Evolutionary conservation across 2,329 filamentous ascomycete species (phyloP).

Genomic region (Laburnicola sp.): DNA sequence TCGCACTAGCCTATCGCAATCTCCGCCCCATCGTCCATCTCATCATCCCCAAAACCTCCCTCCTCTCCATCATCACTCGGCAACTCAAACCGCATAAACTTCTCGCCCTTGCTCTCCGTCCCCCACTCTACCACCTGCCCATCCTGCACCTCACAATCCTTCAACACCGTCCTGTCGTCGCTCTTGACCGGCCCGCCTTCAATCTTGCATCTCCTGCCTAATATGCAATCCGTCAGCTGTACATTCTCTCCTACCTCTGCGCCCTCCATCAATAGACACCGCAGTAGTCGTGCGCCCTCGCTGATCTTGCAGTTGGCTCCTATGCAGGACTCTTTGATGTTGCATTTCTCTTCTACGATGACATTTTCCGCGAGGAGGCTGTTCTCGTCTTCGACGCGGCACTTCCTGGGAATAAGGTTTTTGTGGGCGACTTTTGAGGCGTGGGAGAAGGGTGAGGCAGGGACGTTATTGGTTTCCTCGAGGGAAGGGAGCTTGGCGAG

Average conservation of each 20-base stretch:
- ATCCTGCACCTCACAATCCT: conserved; percentile 90
- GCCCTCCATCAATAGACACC: conserved; percentile 91
- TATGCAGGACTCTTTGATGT: conserved; percentile 91
- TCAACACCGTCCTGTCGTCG: conserved; percentile 60
- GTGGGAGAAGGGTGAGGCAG: conserved; percentile 73
- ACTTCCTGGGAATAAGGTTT: conserved; percentile 75
- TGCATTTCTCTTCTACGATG: conserved; percentile 81
- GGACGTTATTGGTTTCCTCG: conserved; percentile 60
- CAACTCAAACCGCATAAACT: conserved; percentile 59
- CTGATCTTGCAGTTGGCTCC: conserved; percentile 86
- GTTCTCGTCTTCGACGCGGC: conserved; percentile 80
- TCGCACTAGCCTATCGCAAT: conserved; percentile 8
- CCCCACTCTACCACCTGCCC: conserved; percentile 79
- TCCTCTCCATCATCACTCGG: conserved; percentile 43
- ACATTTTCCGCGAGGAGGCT: conserved; percentile 86
- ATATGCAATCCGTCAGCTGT: conserved; percentile 82
- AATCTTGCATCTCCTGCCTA: conserved; percentile 78
- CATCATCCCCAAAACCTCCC: conserved; percentile 27
- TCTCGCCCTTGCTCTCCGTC: conserved; percentile 57
- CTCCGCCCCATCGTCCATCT: conserved; percentile 14
- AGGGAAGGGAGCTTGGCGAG: conserved; percentile 80
- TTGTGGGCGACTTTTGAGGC: conserved; percentile 79
- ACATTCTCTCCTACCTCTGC: conserved; percentile 82
- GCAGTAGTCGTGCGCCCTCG: conserved; percentile 80
- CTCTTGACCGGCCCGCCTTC: conserved; percentile 68